Percentiles rank a stretch among this genome's conserved stretches.
phyloP scores from a whole-genome alignment of 192 early-diverging fungal genomes.

The Umbelopsis sp. region DNA sequence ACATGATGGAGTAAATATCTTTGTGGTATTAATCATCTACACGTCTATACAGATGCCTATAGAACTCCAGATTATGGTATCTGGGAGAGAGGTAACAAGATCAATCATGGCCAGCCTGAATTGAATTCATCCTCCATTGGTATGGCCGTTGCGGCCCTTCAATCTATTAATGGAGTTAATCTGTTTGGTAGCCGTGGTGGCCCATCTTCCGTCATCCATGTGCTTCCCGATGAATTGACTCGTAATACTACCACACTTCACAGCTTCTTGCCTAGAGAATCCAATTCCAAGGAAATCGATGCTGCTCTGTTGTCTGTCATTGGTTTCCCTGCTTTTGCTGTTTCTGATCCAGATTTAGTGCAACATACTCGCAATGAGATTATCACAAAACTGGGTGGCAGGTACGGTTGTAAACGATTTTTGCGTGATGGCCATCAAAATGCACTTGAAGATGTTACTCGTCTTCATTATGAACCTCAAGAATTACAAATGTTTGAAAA shows the following conservation, averaged over 20 bases:
- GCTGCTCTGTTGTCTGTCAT: conserved; percentile 83
- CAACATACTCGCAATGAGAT: conserved; percentile 72
- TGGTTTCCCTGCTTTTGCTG: conserved; percentile 88
- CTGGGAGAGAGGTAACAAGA: conserved; percentile 90
- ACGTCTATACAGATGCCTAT: conserved; percentile 51
- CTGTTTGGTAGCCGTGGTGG: conserved; percentile 83
- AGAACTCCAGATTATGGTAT: conserved; percentile 88
- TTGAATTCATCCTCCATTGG: conserved; percentile 88
- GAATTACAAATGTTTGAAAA: conserved; percentile 84
- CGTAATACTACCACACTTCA: conserved; percentile 81
- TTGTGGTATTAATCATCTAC: background rate
- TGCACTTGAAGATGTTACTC: conserved; percentile 71
- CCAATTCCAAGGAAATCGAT: conserved; percentile 85
- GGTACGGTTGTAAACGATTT: conserved; percentile 85
- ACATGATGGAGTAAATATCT: background rate
- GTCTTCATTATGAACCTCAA: conserved; percentile 79
- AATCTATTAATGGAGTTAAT: conserved; percentile 85
- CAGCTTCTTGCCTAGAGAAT: conserved; percentile 81
- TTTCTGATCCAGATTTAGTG: conserved; percentile 66
- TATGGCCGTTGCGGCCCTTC: conserved; percentile 84
- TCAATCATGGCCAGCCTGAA: conserved; percentile 85
- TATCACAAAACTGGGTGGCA: conserved; percentile 78
- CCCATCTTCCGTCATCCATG: conserved; percentile 78
- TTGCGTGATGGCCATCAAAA: conserved; percentile 88
- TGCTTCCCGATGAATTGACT: conserved; percentile 83